A percentile compares a stretch with the other conserved stretches of the same genome.
phyloP scores from a whole-genome alignment of 352 stramenopile genomes.

The Globisporangium sylvaticum region DNA sequence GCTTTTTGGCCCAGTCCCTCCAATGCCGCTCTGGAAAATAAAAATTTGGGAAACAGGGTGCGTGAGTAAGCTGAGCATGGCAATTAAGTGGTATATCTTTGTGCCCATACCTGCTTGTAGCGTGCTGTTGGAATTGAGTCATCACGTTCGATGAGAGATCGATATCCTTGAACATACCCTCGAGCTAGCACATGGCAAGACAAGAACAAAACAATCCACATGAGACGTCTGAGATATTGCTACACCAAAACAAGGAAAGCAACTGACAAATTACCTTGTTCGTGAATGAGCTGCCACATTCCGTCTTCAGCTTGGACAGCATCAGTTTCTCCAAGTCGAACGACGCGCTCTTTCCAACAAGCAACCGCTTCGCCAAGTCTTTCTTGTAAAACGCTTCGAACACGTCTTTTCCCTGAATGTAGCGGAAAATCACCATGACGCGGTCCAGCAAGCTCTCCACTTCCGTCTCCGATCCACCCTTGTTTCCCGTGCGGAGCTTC shows the following conservation, averaged over 20 bases:
- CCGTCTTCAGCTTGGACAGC: conserved; percentile 96
- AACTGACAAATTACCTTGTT: conserved; percentile 78
- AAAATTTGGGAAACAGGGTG: background rate
- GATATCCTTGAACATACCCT: conserved; percentile 99
- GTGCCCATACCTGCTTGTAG: conserved; percentile 51
- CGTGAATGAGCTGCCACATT: conserved; percentile 97
- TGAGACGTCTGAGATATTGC: background rate
- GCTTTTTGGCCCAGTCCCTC: conserved; percentile 39
- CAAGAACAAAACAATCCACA: background rate
- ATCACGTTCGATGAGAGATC: conserved; percentile 95
- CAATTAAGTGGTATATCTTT: background rate
- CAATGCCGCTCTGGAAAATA: conserved; percentile 33
- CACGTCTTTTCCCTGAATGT: conserved; percentile 97
- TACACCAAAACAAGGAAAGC: background rate
- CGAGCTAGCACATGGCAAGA: conserved; percentile 64
- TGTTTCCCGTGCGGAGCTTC: conserved; percentile 85
- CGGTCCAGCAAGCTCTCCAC: conserved; percentile 86
- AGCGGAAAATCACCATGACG: conserved; percentile 95
- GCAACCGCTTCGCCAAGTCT: conserved; percentile 95
- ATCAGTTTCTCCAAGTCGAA: conserved; percentile 96
- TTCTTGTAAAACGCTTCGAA: conserved; percentile 99
- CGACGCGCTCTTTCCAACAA: conserved; percentile 88
- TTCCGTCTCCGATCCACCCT: conserved; percentile 81
- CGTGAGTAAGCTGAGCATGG: background rate
- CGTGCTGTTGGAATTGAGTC: conserved; percentile 85